A percentile compares a stretch with the other conserved stretches of the same genome.
phyloP scores from a whole-genome alignment of 306 rosid genomes.

The Echinosophora koreensis region DNA sequence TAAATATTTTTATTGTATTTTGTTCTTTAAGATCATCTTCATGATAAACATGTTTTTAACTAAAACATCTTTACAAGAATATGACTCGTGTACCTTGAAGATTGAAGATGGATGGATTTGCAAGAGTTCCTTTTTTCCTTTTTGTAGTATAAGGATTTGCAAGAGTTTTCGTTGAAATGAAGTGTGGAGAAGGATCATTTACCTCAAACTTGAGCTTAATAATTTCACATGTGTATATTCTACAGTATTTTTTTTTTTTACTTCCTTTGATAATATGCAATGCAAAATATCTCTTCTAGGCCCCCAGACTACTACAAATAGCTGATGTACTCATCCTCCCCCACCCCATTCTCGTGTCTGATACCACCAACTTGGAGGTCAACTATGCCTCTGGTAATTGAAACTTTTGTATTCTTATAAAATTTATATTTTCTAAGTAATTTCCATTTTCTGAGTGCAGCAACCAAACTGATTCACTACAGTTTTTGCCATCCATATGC shows the following conservation, averaged over 20 bases:
- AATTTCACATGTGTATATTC: neutral
- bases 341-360: neutral
- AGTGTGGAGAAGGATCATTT: neutral
- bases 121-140: too few species aligned
- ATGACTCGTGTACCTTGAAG: neutral
- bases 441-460: slow-evolving; percentile 50
- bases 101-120: neutral
- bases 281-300: neutral
- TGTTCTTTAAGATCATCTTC: too few species aligned
- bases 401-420: slow-evolving; percentile 39
- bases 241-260: neutral
- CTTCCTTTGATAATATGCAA: slow-evolving; percentile 9
- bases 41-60: too few species aligned
- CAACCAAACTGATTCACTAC: slow-evolving; percentile 57
- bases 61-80: too few species aligned
- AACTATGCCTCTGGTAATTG: neutral
- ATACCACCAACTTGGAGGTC: neutral
- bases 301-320: neutral
- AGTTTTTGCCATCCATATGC: slow-evolving; percentile 42
- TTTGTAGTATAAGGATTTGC: too few species aligned
- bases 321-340: neutral
- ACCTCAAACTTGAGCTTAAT: neutral
- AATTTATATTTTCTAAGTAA: slow-evolving; percentile 34
- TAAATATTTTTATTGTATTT: neutral
- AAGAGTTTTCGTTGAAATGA: neutral